Base-by-base conservation (phyloP, 768 basidiomycete genomes). In the Naganishia friedmannii region DNA sequence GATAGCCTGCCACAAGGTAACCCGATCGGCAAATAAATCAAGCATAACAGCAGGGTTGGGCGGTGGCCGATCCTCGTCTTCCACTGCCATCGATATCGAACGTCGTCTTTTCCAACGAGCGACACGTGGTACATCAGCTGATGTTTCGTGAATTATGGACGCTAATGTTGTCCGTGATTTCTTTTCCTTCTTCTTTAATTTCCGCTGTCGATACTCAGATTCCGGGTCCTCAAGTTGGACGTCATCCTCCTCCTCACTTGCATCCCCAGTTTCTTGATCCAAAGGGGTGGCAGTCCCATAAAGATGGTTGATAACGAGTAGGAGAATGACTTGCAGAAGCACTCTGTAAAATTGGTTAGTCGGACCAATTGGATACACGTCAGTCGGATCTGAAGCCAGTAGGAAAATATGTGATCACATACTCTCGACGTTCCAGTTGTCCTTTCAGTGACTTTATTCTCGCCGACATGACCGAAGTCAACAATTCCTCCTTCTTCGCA, bases 351-450 rank as follows among this genome's bases (percentile, higher is more conserved):
- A 55, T 63, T 19, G 23, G 6, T 42, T 15, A 37, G 39, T 29
- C 39, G 15, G 2, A 34, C 5, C 7, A 17, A 55, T 31, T 13
- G 10, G 4, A 15, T 8, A 42, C 42, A 42, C 15, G 15, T 13
- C 42, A 42, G 39, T 26, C 2, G 28, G n/a, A 12, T 46, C 3
- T 15, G 37, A 29, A 17, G 31, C 21, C 48, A 51, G 48, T n/a
- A 51, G 48, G 9, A 42, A 42, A n/a, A 3, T 26, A 5, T 3
- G 3, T 23, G 17, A 7, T 2, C 19, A 63, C 60, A 10, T 45
- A 63, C 60, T 63, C 60, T 45, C 60, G 37, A 15, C 60, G 37
- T 29, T 63, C 60, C 13, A 63, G 39, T 15, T 45, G 60, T 29
- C 46, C 60, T 29, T 29, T 42, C 42, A 63, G 13, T 4, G 23